phyloP scores from a whole-genome alignment of 176 grass and related monocot species.

The Tillandsia leiboldiana region DNA sequence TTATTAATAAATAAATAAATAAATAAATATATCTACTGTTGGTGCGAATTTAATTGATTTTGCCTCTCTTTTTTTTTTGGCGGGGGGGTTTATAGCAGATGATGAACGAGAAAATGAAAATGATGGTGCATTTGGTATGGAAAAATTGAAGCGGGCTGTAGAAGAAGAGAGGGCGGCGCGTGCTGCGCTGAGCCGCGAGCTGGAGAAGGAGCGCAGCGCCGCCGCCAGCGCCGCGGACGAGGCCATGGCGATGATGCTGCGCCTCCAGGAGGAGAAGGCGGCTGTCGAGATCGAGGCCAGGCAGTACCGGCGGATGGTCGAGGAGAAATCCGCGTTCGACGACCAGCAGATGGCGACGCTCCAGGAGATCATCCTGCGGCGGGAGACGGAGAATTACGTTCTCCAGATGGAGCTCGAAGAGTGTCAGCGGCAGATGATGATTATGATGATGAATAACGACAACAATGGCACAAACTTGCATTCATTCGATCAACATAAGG shows the following conservation, averaged over 20 bases:
- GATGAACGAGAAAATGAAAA: neutral
- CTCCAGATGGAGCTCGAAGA: constrained; percentile 63
- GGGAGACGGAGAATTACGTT: constrained; percentile 51
- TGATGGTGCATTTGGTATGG: neutral
- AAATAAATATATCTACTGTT: too few relatives aligned
- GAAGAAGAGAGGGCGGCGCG: constrained; percentile 29
- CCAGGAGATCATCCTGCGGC: constrained; percentile 58
- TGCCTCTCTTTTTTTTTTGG: too few relatives aligned
- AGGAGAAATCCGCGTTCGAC: constrained; percentile 67
- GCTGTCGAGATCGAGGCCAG: constrained; percentile 61
- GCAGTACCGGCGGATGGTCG: constrained; percentile 49
- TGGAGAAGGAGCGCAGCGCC: constrained; percentile 82
- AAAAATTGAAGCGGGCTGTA: constrained; percentile 20
- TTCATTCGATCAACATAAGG: constrained; percentile 12
- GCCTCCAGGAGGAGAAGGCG: constrained; percentile 87
- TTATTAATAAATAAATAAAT: too few relatives aligned
- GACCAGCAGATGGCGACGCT: constrained; percentile 74
- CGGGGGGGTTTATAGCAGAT: too few relatives aligned
- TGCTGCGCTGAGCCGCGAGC: constrained; percentile 41
- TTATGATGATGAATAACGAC: neutral
- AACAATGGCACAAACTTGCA: constrained; percentile 11
- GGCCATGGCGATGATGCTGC: constrained; percentile 96
- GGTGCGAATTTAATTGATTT: too few relatives aligned
- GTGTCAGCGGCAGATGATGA: constrained; percentile 33
- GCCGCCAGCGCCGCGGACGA: constrained; percentile 66